phyloP scores from a whole-genome alignment of 129 eudicot genomes.

The Centella asiatica region DNA sequence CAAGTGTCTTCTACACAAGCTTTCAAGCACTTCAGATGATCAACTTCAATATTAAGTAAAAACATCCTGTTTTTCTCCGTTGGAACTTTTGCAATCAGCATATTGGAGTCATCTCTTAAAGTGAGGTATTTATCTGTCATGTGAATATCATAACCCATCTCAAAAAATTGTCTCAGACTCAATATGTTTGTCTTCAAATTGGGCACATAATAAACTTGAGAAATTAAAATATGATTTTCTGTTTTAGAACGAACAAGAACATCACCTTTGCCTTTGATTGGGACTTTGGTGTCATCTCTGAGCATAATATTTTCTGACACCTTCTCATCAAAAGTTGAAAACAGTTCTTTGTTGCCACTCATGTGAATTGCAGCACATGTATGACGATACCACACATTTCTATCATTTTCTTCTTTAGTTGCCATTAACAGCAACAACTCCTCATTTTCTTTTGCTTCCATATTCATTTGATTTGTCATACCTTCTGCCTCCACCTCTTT shows the following conservation, averaged over 20 bases:
- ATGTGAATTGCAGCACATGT: neutral
- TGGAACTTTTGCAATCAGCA: neutral
- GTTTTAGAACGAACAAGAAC: too few species aligned
- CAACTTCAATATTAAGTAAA: too few species aligned
- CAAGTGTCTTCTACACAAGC: too few species aligned
- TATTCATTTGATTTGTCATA: neutral
- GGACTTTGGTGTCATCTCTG: constrained; percentile 2
- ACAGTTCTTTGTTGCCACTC: neutral
- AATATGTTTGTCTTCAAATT: neutral
- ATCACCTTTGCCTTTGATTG: neutral
- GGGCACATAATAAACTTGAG: constrained; percentile 1
- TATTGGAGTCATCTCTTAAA: neutral
- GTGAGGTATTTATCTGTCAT: too few species aligned
- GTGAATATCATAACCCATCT: too few species aligned
- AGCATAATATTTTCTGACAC: neutral
- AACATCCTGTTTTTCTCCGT: too few species aligned
- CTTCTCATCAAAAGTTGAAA: neutral
- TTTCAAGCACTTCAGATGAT: too few species aligned
- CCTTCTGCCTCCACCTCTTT: neutral
- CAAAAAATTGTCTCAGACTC: neutral
- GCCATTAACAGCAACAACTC: neutral
- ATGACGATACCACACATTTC: neutral
- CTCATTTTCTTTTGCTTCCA: neutral
- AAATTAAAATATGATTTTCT: too few species aligned
- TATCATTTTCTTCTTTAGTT: neutral